These are phyloP conservation scores for Thermothielavioides terrestris DNA, from an alignment of 495 filamentous ascomycete genomes.

Conservation along the genomic window DNA sequence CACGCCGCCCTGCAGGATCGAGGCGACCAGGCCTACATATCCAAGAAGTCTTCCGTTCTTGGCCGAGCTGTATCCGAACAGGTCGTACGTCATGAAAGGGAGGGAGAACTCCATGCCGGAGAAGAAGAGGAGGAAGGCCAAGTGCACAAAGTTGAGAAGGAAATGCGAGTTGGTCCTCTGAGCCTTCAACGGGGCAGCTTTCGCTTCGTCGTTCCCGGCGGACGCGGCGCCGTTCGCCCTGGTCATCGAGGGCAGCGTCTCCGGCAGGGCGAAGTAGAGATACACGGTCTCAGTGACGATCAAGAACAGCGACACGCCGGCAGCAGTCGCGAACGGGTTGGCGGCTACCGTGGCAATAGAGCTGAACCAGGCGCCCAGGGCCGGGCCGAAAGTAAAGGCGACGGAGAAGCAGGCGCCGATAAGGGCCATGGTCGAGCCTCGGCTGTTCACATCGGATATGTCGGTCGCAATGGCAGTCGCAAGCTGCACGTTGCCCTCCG, in stretches of 20 bases:
- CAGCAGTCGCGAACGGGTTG: constrained; percentile 90
- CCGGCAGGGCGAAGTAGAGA: constrained; percentile 78
- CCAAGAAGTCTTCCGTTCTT: constrained; percentile 84
- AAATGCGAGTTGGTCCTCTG: constrained; percentile 69
- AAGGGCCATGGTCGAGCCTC: constrained; percentile 87
- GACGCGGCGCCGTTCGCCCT: constrained; percentile 8
- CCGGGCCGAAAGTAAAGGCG: constrained; percentile 92
- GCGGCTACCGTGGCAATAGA: constrained; percentile 64
- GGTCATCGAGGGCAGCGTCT: constrained; percentile 62
- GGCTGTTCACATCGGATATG: constrained; percentile 71
- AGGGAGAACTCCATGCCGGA: constrained; percentile 95
- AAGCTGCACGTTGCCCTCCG: constrained; percentile 94
- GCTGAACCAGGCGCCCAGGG: constrained; percentile 76
- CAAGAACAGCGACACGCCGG: constrained; percentile 70
- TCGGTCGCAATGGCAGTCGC: constrained; percentile 96
- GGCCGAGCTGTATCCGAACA: constrained; percentile 71
- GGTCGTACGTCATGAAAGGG: constrained; percentile 92
- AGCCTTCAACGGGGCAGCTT: constrained; percentile 12
- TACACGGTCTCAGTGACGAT: constrained; percentile 81
- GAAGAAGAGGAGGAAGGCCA: constrained; percentile 92
- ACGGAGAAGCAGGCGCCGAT: constrained; percentile 96
- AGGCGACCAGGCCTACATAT: constrained; percentile 86
- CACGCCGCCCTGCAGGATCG: constrained; percentile 76
- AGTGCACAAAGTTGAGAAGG: constrained; percentile 78
- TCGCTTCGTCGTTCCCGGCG: constrained; percentile 20